phyloP scores from a whole-genome alignment of 2,329 filamentous ascomycete genomes.

The Fusarium redolens region DNA sequence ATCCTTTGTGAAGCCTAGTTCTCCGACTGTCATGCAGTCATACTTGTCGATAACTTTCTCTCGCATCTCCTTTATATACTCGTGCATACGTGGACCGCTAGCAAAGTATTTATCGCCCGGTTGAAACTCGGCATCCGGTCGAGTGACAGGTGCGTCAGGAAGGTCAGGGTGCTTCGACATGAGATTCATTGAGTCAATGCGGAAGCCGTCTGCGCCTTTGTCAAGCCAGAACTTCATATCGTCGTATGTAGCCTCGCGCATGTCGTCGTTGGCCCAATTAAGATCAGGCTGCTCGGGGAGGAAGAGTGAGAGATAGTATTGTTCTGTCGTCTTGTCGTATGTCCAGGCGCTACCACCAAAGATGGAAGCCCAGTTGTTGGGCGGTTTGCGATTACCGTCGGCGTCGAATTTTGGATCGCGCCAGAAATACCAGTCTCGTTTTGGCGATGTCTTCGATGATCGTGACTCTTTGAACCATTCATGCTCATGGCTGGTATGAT shows the following conservation, averaged over 20 bases:
- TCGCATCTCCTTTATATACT: conserved; percentile 39
- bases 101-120: conserved; percentile 57
- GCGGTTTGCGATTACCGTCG: conserved; percentile 51
- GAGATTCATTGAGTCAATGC: conserved; percentile 74
- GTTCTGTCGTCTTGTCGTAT: conserved; percentile 72
- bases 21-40: conserved; percentile 63
- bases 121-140: conserved; percentile 50
- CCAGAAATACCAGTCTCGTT: conserved; percentile 69
- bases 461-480: conserved; percentile 68
- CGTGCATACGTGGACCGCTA: conserved; percentile 66
- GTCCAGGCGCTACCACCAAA: conserved; percentile 67
- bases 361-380: conserved; percentile 58
- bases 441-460: conserved; percentile 59
- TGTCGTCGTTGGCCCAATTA: conserved; percentile 79
- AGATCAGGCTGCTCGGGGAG: conserved; percentile 79
- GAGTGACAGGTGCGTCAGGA: conserved; percentile 60
- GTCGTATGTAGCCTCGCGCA: conserved; percentile 73
- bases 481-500: conserved; percentile 55
- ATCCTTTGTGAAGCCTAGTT: conserved; percentile 49
- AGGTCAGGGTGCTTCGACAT: conserved; percentile 70
- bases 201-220: conserved; percentile 74
- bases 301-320: conserved; percentile 81
- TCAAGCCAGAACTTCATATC: conserved; percentile 82
- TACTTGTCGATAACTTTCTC: conserved; percentile 60
- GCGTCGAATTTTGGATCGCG: conserved; percentile 54